These are phyloP conservation scores for Phytophthora tubulina DNA, from an alignment of 352 stramenopile genomes.

Conservation along the genomic window DNA sequence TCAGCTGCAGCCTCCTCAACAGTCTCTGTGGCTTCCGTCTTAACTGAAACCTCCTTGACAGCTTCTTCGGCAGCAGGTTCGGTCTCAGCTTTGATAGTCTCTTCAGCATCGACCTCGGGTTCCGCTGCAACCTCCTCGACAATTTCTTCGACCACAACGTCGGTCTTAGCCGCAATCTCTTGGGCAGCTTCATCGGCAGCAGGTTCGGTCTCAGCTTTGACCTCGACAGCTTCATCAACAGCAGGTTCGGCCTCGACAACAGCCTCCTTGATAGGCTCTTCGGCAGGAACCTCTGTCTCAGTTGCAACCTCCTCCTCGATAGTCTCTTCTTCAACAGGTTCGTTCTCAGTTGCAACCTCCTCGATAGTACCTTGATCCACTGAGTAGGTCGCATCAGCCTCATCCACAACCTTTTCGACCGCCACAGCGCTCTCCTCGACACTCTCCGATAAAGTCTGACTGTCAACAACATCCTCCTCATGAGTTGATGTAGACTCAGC, in stretches of 20 bases:
- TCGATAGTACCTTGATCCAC: neutral
- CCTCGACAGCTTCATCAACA: conserved; percentile 1
- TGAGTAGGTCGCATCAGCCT: neutral
- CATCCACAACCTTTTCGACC: conserved; percentile 12
- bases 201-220: neutral
- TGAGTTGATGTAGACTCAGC: neutral
- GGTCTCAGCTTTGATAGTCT: neutral
- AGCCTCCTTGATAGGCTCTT: neutral
- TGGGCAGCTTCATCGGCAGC: neutral
- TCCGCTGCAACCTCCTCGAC: conserved; percentile 8
- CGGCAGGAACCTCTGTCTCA: neutral
- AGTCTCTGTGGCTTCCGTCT: neutral
- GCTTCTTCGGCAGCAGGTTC: neutral
- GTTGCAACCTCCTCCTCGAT: neutral
- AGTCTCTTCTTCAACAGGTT: conserved; percentile 1
- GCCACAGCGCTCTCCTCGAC: neutral
- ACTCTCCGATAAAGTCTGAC: neutral
- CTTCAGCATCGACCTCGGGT: conserved; percentile 1
- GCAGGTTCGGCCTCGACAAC: neutral
- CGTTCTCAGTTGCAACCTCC: conserved; percentile 1
- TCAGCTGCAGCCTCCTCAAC: neutral
- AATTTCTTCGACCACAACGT: neutral
- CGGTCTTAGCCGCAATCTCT: neutral
- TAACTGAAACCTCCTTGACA: neutral
- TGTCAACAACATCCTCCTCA: conserved; percentile 1